These are phyloP conservation scores for Apodospora peruviana DNA, from an alignment of 495 filamentous ascomycete species.

Conservation along the genomic window DNA sequence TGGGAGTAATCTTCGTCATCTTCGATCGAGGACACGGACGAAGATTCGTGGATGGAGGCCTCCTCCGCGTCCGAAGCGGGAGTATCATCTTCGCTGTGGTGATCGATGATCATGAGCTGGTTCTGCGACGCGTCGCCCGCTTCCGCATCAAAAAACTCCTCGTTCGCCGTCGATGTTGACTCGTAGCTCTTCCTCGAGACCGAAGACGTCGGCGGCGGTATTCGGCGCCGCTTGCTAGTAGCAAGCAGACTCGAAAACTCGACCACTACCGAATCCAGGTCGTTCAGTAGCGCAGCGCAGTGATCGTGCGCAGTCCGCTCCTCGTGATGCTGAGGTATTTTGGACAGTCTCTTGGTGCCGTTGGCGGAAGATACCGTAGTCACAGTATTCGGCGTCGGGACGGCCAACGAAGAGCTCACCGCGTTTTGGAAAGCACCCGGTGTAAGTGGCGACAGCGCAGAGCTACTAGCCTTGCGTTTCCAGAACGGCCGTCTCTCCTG, in stretches of 20 bases:
- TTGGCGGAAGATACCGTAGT: slow-evolving; percentile 23
- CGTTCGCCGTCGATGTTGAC: slow-evolving; percentile 57
- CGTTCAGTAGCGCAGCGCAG: slow-evolving; percentile 70
- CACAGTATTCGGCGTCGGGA: slow-evolving; percentile 45
- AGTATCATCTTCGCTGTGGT: slow-evolving; percentile 54
- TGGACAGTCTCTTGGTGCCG: slow-evolving; percentile 24
- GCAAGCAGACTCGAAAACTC: slow-evolving; percentile 74
- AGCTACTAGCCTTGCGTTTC: slow-evolving; percentile 74
- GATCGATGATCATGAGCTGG: slow-evolving; percentile 69
- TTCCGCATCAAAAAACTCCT: slow-evolving; percentile 93
- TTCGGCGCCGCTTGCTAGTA: slow-evolving; percentile 72
- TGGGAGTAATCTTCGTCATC: slow-evolving; percentile 37
- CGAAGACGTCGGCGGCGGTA: slow-evolving; percentile 42
- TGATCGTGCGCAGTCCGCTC: slow-evolving; percentile 66
- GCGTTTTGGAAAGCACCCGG: slow-evolving; percentile 42
- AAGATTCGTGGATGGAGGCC: slow-evolving; percentile 50
- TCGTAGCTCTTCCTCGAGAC: slow-evolving; percentile 72
- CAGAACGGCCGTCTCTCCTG: slow-evolving; percentile 65
- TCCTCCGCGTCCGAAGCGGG: slow-evolving; percentile 51
- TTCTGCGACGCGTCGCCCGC: slow-evolving; percentile 54
- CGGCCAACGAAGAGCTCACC: slow-evolving; percentile 52
- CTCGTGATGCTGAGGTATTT: slow-evolving; percentile 36
- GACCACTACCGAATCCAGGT: slow-evolving; percentile 73
- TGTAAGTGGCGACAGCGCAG: slow-evolving; percentile 25
- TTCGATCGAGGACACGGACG: slow-evolving; percentile 57